These are phyloP conservation scores for Suillus ampliporus DNA, from an alignment of 768 basidiomycete species.

Conservation along the genomic window DNA sequence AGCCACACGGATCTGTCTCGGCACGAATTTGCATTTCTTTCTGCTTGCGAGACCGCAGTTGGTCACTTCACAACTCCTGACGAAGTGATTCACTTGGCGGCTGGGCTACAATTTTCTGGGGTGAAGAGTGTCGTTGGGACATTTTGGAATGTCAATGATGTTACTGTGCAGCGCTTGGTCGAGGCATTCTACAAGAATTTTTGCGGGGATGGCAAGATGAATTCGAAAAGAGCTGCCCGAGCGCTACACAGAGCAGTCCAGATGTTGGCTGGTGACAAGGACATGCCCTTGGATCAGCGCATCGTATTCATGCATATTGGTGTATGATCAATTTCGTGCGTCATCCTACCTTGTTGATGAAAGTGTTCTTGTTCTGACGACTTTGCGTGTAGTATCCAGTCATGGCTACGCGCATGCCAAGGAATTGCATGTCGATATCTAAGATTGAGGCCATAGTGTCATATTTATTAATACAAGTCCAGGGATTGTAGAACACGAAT, in stretches of 20 bases:
- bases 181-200: constrained; percentile 9
- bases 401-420: too few relatives aligned
- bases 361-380: too few relatives aligned
- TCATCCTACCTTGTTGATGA: not conserved
- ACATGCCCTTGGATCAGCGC: constrained; percentile 2
- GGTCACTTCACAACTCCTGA: constrained; percentile 22
- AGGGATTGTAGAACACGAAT: too few relatives aligned
- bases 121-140: constrained; percentile 28
- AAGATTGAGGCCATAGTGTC: too few relatives aligned
- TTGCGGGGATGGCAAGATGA: constrained; percentile 5
- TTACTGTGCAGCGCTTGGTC: not conserved
- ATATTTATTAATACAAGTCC: too few relatives aligned
- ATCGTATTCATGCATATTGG: constrained; percentile 14
- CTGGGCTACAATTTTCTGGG: constrained; percentile 26
- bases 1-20: not conserved
- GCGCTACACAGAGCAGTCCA: not conserved
- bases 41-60: constrained; percentile 17
- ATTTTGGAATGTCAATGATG: constrained; percentile 23
- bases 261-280: not conserved
- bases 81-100: constrained; percentile 28
- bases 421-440: too few relatives aligned
- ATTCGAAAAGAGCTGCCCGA: constrained; percentile 7
- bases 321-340: constrained; percentile 2
- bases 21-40: constrained; percentile 11
- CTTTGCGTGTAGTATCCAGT: not conserved